Base-by-base conservation (phyloP, 2,329 filamentous ascomycete species). In the Ustulina deusta region DNA sequence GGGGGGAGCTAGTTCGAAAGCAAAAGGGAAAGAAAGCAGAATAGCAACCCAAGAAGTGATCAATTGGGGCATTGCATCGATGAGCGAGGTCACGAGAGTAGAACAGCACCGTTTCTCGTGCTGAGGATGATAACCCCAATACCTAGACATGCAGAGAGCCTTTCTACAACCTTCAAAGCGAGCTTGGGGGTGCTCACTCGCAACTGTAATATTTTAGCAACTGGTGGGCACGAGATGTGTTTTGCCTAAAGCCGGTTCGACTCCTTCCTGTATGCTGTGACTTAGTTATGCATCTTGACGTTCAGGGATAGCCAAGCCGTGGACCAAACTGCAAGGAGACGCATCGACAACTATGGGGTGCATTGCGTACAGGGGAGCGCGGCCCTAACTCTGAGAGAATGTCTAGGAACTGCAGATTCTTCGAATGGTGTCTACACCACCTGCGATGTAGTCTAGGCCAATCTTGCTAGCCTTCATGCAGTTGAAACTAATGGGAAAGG, bases 1-100 rank as follows among this genome's bases (percentile, higher is more conserved):
- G 88, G 87, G 74, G 85, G 84, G 2, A 77, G 83, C 63, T 85
- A 81, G 79, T 75, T 88, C 32, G 84, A 86, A 65, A 74, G 69
- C 46, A 81, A 82, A 72, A 80, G 79, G 66, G 66, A 71, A 81
- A 82, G 72, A 80, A 79, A 67, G 71, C 75, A 22, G 79, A 83
- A 73, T 85, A 82, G 83, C 75, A 76, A 62, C 38, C 56, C 44
- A 63, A 17, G 25, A 66, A 65, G 22, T 46, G 40, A 49, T 51
- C 46, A 36, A 32, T 40, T 40, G 20, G 17, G 40, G 20, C n/a
- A 13, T 49, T 36, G 36, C 40, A 36, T 22, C n/a, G n/a, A 29
- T 20, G 32, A 29, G n/a, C 27, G 29, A 32, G n/a, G 36, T 9
- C 38, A 34, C 6, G n/a, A 42, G 22, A 15, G 25, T 1, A 51